Conservation (phyloP, 345 rosid genomes). For the Aquilaria malaccensis region DNA sequence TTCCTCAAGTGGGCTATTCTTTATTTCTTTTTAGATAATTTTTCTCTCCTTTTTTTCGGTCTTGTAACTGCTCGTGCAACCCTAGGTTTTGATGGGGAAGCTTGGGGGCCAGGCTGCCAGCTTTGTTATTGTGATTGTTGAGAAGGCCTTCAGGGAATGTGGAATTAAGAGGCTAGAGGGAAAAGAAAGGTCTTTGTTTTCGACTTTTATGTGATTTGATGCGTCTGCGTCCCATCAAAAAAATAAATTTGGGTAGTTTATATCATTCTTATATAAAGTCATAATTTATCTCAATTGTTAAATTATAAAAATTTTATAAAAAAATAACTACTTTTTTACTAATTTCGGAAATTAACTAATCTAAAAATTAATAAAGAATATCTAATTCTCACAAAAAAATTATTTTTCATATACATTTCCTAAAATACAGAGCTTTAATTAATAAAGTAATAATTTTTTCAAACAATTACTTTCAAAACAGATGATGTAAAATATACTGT, state of each 20-base stretch:
- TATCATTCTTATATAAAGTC: too few relatives aligned
- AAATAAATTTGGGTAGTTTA: too few relatives aligned
- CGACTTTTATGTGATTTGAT: slow-evolving; percentile 22
- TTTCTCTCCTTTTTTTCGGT: slow-evolving; percentile 18
- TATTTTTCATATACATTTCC: background rate
- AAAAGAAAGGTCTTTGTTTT: slow-evolving; percentile 13
- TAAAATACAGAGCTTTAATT: too few relatives aligned
- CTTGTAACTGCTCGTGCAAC: slow-evolving; percentile 20
- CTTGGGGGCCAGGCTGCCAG: slow-evolving; percentile 14
- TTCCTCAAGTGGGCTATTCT: background rate
- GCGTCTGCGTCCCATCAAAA: slow-evolving; percentile 27
- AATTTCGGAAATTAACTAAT: too few relatives aligned
- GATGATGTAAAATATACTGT: background rate
- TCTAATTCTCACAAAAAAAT: slow-evolving; percentile 14
- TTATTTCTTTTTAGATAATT: slow-evolving; percentile 1
- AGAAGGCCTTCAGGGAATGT: slow-evolving; percentile 16
- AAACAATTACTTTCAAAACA: too few relatives aligned
- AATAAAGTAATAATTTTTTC: too few relatives aligned
- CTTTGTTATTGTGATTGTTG: slow-evolving; percentile 11
- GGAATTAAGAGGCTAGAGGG: slow-evolving; percentile 6
- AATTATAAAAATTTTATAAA: too few relatives aligned
- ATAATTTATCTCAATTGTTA: too few relatives aligned
- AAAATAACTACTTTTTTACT: too few relatives aligned
- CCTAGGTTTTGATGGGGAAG: slow-evolving; percentile 35
- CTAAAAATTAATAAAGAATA: too few relatives aligned